A percentile compares a stretch with the other conserved stretches of the same genome.
These are phyloP conservation scores for Scheffersomyces illinoinensis DNA, from an alignment of 1,139 yeast genomes.

Conservation along the genomic window DNA sequence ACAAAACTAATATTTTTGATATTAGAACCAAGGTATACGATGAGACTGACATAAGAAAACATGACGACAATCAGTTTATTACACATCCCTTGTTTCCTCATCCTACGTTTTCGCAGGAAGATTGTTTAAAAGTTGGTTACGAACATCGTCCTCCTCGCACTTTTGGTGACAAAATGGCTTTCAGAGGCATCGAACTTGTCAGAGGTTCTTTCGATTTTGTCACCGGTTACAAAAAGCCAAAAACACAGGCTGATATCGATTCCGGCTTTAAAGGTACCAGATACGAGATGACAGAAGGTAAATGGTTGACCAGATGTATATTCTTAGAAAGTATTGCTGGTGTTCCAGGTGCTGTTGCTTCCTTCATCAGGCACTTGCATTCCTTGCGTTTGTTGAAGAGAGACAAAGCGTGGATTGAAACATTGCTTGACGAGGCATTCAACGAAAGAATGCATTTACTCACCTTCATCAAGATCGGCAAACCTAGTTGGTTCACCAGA, in stretches of 20 bases:
- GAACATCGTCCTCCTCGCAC: conserved; percentile 57
- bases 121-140: conserved; percentile 47
- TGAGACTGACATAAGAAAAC: conserved; percentile 25
- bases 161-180: conserved; percentile 55
- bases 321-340: conserved; percentile 77
- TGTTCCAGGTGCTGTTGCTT: conserved; percentile 79
- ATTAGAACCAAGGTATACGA: conserved; percentile 31
- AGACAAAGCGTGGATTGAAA: conserved; percentile 78
- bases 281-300: conserved; percentile 58
- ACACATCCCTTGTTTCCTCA: conserved; percentile 59
- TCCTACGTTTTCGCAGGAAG: conserved; percentile 47
- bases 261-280: conserved; percentile 45
- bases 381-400: conserved; percentile 60
- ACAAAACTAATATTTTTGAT: conserved; percentile 12
- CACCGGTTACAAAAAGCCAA: conserved; percentile 66
- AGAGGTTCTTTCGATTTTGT: conserved; percentile 58
- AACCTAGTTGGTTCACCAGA: conserved; percentile 63
- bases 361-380: conserved; percentile 65
- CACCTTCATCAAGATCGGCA: conserved; percentile 65
- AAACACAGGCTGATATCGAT: conserved; percentile 28
- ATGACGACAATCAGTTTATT: conserved; percentile 28
- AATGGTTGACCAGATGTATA: conserved; percentile 69
- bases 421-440: conserved; percentile 73
- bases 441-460: conserved; percentile 78
- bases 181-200: conserved; percentile 41